Conservation (phyloP, 1,284 basidiomycete genomes). For the Pseudozyma sp. region DNA sequence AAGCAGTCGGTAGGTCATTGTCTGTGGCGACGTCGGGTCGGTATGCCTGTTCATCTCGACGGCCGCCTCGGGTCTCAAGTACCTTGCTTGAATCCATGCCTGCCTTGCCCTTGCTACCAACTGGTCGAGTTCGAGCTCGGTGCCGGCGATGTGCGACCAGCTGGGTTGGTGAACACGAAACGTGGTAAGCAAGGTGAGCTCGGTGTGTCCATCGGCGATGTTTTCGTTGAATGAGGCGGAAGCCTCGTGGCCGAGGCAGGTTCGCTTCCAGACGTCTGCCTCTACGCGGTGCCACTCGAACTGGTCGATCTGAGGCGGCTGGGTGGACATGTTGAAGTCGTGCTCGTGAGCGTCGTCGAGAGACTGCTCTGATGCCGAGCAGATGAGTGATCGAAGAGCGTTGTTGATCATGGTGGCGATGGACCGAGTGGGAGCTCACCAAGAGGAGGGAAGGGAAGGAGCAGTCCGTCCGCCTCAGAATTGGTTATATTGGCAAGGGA, state of each 20-base stretch:
- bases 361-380: conserved; percentile 7
- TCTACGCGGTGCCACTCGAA: conserved; percentile 21
- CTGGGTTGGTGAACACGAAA: conserved; percentile 20
- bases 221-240: conserved; percentile 50
- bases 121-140: conserved; percentile 27
- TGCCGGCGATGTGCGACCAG: conserved; percentile 13
- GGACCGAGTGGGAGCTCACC: too few species aligned
- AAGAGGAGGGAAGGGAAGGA: too few species aligned
- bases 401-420: conserved; percentile 15
- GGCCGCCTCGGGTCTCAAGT: conserved; percentile 29
- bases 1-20: conserved; percentile 20
- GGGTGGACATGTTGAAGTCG: conserved; percentile 12
- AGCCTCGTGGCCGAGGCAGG: conserved; percentile 40
- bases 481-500: too few species aligned
- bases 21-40: conserved; percentile 13
- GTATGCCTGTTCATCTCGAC: conserved; percentile 35
- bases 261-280: conserved; percentile 29
- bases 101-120: conserved; percentile 22
- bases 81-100: conserved; percentile 29
- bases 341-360: conserved; percentile 9
- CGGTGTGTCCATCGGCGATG: conserved; percentile 44
- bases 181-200: conserved; percentile 25
- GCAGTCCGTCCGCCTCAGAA: too few species aligned
- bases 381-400: conserved; percentile 10
- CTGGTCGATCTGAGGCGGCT: conserved; percentile 8